Evolutionary conservation across 495 filamentous ascomycete species (phyloP).

Genomic region (Trichocladium uniseriatum): DNA sequence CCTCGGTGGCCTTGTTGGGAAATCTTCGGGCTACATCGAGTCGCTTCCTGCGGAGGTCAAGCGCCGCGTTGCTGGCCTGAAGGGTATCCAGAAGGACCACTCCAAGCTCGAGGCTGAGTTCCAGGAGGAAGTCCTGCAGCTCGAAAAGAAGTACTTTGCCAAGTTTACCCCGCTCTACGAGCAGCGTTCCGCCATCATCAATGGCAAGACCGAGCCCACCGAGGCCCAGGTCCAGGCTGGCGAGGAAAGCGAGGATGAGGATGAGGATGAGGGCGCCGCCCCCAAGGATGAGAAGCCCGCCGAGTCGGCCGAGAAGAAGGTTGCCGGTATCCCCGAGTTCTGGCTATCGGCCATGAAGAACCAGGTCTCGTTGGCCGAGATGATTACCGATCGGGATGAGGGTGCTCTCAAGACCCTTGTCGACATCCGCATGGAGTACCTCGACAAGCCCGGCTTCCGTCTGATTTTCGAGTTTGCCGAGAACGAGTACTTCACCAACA

Average conservation of each 20-base stretch:
- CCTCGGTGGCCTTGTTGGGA: constrained; percentile 84
- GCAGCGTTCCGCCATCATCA: constrained; percentile 88
- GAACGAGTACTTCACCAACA: constrained; percentile 95
- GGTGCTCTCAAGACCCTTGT: constrained; percentile 79
- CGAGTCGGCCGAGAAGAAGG: constrained; percentile 35
- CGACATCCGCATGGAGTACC: constrained; percentile 98
- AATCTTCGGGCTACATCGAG: constrained; percentile 96
- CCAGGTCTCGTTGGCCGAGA: constrained; percentile 88
- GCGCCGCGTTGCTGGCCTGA: constrained; percentile 85
- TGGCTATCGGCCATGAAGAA: constrained; percentile 99
- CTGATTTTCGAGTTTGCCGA: constrained; percentile 94
- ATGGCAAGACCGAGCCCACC: constrained; percentile 77
- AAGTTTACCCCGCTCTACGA: constrained; percentile 98
- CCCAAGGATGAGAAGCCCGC: constrained; percentile 42
- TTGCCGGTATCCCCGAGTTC: constrained; percentile 89
- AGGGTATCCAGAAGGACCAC: constrained; percentile 98
- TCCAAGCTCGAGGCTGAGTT: constrained; percentile 95
- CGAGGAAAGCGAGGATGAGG: constrained; percentile 64
- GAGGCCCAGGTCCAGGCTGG: constrained; percentile 78
- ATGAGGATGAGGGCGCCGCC: constrained; percentile 39
- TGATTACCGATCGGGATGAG: constrained; percentile 97
- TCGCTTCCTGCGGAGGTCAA: constrained; percentile 81
- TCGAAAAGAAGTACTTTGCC: constrained; percentile 98
- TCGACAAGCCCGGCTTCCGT: constrained; percentile 94
- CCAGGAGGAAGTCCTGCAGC: constrained; percentile 92